Evolutionary conservation across 768 basidiomycete genomes (phyloP), one percentile per base, ranked within the genome.

Genomic region (Psilocybe cubensis): DNA sequence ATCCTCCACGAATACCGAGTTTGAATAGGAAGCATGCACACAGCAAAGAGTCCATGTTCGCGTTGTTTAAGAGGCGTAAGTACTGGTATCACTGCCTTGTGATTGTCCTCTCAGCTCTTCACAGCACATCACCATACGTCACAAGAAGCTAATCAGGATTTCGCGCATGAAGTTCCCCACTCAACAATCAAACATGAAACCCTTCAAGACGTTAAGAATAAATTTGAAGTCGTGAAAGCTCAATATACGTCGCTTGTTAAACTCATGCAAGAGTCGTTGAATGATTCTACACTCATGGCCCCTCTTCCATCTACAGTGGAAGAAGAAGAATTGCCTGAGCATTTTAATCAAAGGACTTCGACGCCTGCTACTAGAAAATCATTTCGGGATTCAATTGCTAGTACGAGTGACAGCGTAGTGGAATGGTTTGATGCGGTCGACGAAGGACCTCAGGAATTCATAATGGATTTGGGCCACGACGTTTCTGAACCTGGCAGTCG

Each of bases 341-440:
- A 46, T 44, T 48, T 33, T 38, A 42, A 5, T 23, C 57, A 41
- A 23, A 51, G 60, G 17, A 27, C 58, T 10, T 59, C 52, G 7
- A 60, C 64, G 28, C 54, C 79, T 11, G 62, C 71, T 28, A 68
- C 68, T 9, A 72, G 72, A 38, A 71, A 66, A 27, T 75, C 77
- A 9, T 75, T 76, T 52, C 78, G 80, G 29, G 66, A 76, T 49
- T 85, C 84, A 10, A 74, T 80, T 31, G 67, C 76, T 33, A 84
- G 83, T 2, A 79, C 79, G 27, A 82, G 80, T 43, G 85, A 83
- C 52, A 81, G 79, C 24, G 68, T 79, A 54, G 74, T 78, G 49
- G 83, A 92, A 64, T 94, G 91, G 91, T 92, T 82, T 64, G 92
- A 94, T 62, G 92, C 91, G 8, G 73, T 79, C 38, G 88, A 87